Evolutionary conservation across 202 grass and related monocot genomes (phyloP), one percentile per base, ranked within the genome.

Genomic region (Elaeis oleifera): DNA sequence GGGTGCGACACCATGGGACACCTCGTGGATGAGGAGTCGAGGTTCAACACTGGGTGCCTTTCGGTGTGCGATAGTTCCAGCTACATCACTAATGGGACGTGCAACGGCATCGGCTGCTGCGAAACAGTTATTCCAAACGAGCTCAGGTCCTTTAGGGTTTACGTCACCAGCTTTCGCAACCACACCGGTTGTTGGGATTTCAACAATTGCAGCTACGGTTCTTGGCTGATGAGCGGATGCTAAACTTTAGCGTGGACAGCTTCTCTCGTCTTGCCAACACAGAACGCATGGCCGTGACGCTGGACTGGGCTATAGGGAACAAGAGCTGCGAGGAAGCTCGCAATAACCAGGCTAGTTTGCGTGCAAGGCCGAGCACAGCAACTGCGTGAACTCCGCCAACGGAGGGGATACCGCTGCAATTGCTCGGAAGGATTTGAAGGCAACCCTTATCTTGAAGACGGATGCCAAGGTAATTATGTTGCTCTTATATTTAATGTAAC

Each of bases 21-120:
- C 56, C 2, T 80, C 15, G 1, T 0, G 3, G 76, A 65, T n/a
- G 53, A 16, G 25, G 67, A 36, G 1, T 0, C 56, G 14, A 3
- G 0, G 0, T 18, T 1, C 1, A 26, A 16, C 23, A 21, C 57
- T 51, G 64, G 68, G 16, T 88, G 85, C 53, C 20, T 56, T 7
- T 78, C 80, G 0, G 16, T 32, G 64, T 84, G 77, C 53, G 0
- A 0, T 1, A 16, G 52, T 9, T 6, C n/a, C 1, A 9, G 21
- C 1, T 58, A 39, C 3, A 56, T 60, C 5, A 63, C 56, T 7
- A 60, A 64, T 2, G 57, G 9, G 2, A 63, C 69, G 13, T 88
- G 85, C 80, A 66, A 56, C 3, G 85, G 85, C 31, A 44, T 55
- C 50, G 77, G 85, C 7, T 88, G 85, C 25, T 88, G 85, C 60